Conservation (phyloP, 306 rosid species). For the Cicer cuneatum region DNA sequence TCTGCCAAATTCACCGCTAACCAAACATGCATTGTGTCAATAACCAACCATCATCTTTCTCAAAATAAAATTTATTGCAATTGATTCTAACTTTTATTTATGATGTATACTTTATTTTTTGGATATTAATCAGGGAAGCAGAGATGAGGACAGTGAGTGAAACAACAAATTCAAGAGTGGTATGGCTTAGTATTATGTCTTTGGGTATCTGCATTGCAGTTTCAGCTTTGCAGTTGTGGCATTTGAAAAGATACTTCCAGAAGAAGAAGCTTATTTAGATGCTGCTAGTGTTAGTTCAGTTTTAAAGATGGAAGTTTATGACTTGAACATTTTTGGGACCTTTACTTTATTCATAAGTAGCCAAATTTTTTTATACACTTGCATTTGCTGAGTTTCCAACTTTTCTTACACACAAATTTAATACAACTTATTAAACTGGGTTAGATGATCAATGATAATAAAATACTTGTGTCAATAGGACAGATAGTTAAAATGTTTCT, state of each 20-base stretch:
- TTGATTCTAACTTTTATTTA: slow-evolving; percentile 9
- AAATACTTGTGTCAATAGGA: neutral
- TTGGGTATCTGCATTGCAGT: slow-evolving; percentile 75
- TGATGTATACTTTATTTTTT: neutral
- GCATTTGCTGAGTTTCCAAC: slow-evolving; percentile 15
- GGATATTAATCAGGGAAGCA: slow-evolving; percentile 63
- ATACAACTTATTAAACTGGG: neutral
- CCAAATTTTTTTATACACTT: neutral
- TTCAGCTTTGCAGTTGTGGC: slow-evolving; percentile 79
- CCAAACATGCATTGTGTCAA: neutral
- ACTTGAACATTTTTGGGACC: neutral
- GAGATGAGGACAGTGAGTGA: slow-evolving; percentile 83
- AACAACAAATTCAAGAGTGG: slow-evolving; percentile 72
- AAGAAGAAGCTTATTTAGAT: slow-evolving; percentile 88
- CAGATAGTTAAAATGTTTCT: slow-evolving; percentile 1
- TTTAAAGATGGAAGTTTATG: slow-evolving; percentile 19
- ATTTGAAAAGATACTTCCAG: slow-evolving; percentile 81
- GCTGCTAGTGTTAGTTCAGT: slow-evolving; percentile 11
- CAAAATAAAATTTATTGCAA: neutral
- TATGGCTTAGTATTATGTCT: slow-evolving; percentile 74
- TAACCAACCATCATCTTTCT: neutral
- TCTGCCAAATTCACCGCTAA: too few species aligned
- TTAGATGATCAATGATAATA: slow-evolving; percentile 16
- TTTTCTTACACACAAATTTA: slow-evolving; percentile 4
- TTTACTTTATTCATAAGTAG: slow-evolving; percentile 35